A percentile compares a stretch with the other conserved stretches of the same genome.
phyloP scores from a whole-genome alignment of 176 grass and related monocot species.

The Chloris gayana region DNA sequence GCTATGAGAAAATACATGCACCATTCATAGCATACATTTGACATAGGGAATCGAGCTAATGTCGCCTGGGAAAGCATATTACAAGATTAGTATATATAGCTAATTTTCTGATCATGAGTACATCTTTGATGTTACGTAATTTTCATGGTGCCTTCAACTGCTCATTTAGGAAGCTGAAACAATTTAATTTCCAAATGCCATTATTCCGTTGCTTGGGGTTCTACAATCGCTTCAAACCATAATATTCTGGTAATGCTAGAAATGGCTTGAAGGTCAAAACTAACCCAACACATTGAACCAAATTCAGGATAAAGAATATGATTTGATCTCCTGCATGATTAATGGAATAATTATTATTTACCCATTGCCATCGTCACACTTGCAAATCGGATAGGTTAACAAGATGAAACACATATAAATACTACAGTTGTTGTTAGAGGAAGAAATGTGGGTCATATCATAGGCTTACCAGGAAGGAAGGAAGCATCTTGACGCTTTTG shows the following conservation, averaged over 20 bases:
- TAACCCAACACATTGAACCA: conserved; percentile 55
- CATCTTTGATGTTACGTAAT: conserved; percentile 7
- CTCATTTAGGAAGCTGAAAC: not conserved
- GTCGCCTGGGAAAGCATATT: not conserved
- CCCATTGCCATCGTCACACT: not conserved
- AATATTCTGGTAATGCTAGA: conserved; percentile 38
- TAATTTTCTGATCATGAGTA: not conserved
- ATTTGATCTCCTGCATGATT: conserved; percentile 71
- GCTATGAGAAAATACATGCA: not conserved
- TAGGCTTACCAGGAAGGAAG: conserved; percentile 65
- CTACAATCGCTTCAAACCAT: not conserved
- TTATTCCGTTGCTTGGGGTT: conserved; percentile 22
- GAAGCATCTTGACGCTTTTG: conserved; percentile 72
- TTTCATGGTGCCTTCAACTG: not conserved
- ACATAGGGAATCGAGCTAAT: not conserved
- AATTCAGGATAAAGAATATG: conserved; percentile 67
- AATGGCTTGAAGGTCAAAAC: conserved; percentile 79
- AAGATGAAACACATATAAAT: not conserved
- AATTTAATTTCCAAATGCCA: no score
- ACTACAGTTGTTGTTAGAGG: not conserved
- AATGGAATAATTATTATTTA: not conserved
- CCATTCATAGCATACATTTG: not conserved
- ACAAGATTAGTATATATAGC: not conserved
- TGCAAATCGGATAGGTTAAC: not conserved
- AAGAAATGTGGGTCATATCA: not conserved